A percentile compares a stretch with the other conserved stretches of the same genome.
These are phyloP conservation scores for Sporothrix dimorphospora DNA, from an alignment of 2,329 filamentous ascomycete genomes.

Conservation along the genomic window DNA sequence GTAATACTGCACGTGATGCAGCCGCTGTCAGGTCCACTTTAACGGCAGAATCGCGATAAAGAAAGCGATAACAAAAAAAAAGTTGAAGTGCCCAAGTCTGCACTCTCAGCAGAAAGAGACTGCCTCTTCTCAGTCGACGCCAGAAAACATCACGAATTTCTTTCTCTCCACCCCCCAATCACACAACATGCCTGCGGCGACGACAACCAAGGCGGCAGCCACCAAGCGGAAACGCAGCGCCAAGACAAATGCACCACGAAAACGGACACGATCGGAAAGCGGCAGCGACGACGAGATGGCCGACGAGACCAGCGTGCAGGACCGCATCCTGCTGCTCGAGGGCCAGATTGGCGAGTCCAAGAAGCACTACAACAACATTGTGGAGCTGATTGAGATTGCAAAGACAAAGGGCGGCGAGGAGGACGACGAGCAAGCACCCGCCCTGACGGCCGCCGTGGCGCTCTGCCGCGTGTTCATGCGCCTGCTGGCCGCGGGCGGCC, in stretches of 20 bases:
- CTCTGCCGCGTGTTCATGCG: constrained; percentile 86
- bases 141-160: too few species aligned
- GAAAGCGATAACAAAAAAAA: constrained; percentile 26
- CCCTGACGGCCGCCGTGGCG: constrained; percentile 73
- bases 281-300: constrained; percentile 52
- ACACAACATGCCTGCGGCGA: constrained; percentile 28
- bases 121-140: too few species aligned
- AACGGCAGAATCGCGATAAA: constrained; percentile 19
- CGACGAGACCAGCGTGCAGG: constrained; percentile 52
- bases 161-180: not conserved
- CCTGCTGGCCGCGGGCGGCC: constrained; percentile 71
- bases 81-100: not conserved
- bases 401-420: constrained; percentile 44
- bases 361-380: constrained; percentile 91
- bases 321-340: constrained; percentile 75
- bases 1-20: not conserved
- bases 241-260: constrained; percentile 50
- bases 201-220: constrained; percentile 30
- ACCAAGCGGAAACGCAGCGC: constrained; percentile 58
- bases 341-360: constrained; percentile 80
- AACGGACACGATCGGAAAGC: constrained; percentile 55
- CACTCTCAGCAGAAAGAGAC: too few species aligned
- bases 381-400: constrained; percentile 66
- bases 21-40: not conserved
- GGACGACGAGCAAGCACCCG: constrained; percentile 38